Percentiles rank a stretch among this genome's conserved stretches.
These are phyloP conservation scores for Plectranthus barbatus DNA, from an alignment of 257 asterid species.

Conservation along the genomic window DNA sequence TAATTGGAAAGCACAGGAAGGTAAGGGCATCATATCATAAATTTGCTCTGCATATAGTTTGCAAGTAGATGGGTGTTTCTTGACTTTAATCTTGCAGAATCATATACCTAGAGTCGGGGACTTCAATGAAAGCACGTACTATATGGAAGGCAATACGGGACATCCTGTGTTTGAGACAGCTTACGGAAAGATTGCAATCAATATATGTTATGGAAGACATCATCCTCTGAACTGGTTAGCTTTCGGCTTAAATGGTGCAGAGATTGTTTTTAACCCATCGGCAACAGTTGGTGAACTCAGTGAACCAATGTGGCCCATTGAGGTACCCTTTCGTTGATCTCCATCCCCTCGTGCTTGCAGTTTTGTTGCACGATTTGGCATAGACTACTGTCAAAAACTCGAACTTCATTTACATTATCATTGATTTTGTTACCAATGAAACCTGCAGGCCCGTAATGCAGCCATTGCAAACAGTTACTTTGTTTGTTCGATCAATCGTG, in stretches of 20 bases:
- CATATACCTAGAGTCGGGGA: constrained; percentile 99
- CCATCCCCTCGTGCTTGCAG: neutral
- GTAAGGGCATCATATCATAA: constrained; percentile 26
- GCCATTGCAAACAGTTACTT: constrained; percentile 89
- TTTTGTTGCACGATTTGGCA: neutral
- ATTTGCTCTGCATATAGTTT: neutral
- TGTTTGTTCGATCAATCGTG: constrained; percentile 83
- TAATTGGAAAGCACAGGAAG: constrained; percentile 93
- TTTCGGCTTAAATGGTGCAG: constrained; percentile 91
- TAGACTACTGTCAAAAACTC: neutral
- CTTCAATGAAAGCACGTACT: constrained; percentile 90
- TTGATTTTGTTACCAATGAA: neutral
- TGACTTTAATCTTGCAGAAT: constrained; percentile 45
- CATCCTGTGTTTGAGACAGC: constrained; percentile 97
- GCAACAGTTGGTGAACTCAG: constrained; percentile 99
- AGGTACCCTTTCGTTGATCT: constrained; percentile 36
- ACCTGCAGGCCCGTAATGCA: constrained; percentile 86
- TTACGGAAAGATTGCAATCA: constrained; percentile 80
- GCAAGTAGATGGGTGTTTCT: neutral
- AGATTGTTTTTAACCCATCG: constrained; percentile 89
- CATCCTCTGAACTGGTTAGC: constrained; percentile 98
- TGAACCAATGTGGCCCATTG: constrained; percentile 99
- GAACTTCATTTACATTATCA: neutral
- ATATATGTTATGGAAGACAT: constrained; percentile 96
- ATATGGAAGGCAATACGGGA: constrained; percentile 97